These are phyloP conservation scores for Microbotryum silenes-acaulis DNA, from an alignment of 1,284 basidiomycete genomes.

Conservation along the genomic window DNA sequence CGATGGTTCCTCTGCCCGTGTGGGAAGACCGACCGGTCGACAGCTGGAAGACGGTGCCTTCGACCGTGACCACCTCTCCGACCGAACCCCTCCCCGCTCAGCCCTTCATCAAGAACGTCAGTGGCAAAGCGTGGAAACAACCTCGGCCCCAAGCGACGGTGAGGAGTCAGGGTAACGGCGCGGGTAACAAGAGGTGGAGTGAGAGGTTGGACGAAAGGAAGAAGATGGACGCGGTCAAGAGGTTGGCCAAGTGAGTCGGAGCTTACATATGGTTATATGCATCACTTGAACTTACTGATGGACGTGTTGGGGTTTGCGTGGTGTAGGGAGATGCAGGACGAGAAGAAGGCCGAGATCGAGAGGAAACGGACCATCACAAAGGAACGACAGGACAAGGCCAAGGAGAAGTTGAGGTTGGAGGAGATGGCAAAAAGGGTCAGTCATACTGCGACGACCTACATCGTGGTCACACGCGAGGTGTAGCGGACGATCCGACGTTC, in stretches of 20 bases:
- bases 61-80: background rate
- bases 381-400: slow-evolving; percentile 28
- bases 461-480: too few relatives aligned
- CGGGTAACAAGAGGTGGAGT: slow-evolving; percentile 23
- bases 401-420: slow-evolving; percentile 33
- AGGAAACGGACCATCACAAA: slow-evolving; percentile 25
- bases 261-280: background rate
- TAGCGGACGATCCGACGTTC: too few relatives aligned
- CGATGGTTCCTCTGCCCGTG: slow-evolving; percentile 25
- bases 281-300: too few relatives aligned
- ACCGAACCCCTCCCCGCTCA: slow-evolving; percentile 7
- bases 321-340: slow-evolving; percentile 33
- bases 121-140: slow-evolving; percentile 25
- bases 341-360: slow-evolving; percentile 30
- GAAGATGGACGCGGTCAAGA: slow-evolving; percentile 30
- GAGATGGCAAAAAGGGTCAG: slow-evolving; percentile 30
- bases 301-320: background rate
- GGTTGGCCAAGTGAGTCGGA: slow-evolving; percentile 27
- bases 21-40: slow-evolving; percentile 12
- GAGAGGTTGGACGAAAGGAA: slow-evolving; percentile 24
- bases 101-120: slow-evolving; percentile 15
- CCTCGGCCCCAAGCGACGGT: slow-evolving; percentile 17
- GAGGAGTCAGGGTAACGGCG: slow-evolving; percentile 11
- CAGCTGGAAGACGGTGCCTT: slow-evolving; percentile 10
- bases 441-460: too few relatives aligned